These are phyloP conservation scores for Xylaria longipes DNA, from an alignment of 495 filamentous ascomycete genomes.

Conservation along the genomic window DNA sequence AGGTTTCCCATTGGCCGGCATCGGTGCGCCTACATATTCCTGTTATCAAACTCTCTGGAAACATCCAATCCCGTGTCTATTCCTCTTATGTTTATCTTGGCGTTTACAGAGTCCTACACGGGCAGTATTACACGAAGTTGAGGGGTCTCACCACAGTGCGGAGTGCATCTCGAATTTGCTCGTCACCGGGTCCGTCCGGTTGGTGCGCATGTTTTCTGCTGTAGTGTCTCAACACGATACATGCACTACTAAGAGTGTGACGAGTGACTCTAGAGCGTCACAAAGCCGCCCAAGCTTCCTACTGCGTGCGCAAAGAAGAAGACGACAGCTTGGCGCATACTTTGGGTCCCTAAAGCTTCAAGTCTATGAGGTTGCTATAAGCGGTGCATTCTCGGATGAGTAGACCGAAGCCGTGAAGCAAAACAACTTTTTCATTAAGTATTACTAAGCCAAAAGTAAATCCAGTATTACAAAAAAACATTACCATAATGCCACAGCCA, in stretches of 20 bases:
- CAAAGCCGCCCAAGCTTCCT: neutral
- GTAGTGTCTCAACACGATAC: neutral
- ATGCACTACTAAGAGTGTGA: neutral
- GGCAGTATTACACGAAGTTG: neutral
- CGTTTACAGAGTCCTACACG: neutral
- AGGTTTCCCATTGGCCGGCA: neutral
- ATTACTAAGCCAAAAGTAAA: neutral
- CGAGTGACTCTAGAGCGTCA: neutral
- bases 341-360: neutral
- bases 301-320: neutral
- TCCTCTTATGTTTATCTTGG: constrained; percentile 2
- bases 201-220: constrained; percentile 15
- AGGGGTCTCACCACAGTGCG: constrained; percentile 9
- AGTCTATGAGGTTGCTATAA: neutral
- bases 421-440: neutral
- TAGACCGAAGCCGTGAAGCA: neutral
- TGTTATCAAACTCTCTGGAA: neutral
- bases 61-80: neutral
- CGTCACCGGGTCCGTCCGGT: constrained; percentile 20
- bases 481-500: neutral
- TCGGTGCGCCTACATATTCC: neutral
- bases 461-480: constrained; percentile 5
- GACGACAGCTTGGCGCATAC: neutral
- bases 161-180: constrained; percentile 12
- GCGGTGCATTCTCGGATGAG: neutral